Conservation (phyloP, 306 rosid genomes). For the Lotus japonicus region DNA sequence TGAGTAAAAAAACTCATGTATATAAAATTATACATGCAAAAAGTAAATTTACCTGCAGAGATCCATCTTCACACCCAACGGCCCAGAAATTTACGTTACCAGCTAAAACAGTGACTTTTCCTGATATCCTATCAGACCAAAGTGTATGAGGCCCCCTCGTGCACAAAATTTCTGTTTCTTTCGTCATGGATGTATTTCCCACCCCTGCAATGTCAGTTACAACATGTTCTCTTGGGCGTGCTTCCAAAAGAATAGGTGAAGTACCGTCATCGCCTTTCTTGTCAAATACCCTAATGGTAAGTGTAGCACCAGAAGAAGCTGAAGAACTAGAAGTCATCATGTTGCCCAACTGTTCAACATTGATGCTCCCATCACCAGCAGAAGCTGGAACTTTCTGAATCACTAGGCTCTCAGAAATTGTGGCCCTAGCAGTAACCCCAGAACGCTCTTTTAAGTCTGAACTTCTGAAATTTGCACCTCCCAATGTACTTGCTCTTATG, state of each 20-base stretch:
- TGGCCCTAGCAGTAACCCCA: conserved; percentile 82
- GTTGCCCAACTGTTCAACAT: conserved; percentile 61
- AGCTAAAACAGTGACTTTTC: conserved; percentile 90
- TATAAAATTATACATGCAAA: neutral
- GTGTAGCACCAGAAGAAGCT: conserved; percentile 48
- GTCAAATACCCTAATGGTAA: conserved; percentile 76
- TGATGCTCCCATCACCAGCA: conserved; percentile 50
- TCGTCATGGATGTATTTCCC: conserved; percentile 65
- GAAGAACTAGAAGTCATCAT: conserved; percentile 44
- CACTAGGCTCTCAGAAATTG: conserved; percentile 74
- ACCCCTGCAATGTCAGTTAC: conserved; percentile 65
- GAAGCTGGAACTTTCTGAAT: conserved; percentile 74
- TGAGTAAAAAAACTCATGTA: neutral
- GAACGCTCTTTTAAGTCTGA: conserved; percentile 62
- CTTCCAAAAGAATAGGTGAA: conserved; percentile 78
- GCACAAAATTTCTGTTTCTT: conserved; percentile 86
- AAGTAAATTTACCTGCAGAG: conserved; percentile 61
- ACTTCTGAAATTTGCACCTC: conserved; percentile 47
- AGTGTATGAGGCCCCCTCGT: conserved; percentile 54
- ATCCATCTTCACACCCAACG: conserved; percentile 97
- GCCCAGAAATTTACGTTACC: conserved; percentile 96
- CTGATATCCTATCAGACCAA: conserved; percentile 94
- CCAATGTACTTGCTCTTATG: conserved; percentile 41
- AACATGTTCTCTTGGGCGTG: conserved; percentile 73
- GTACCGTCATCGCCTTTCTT: conserved; percentile 67